Base-by-base conservation (phyloP, 306 rosid species). In the Quercus gilva region DNA sequence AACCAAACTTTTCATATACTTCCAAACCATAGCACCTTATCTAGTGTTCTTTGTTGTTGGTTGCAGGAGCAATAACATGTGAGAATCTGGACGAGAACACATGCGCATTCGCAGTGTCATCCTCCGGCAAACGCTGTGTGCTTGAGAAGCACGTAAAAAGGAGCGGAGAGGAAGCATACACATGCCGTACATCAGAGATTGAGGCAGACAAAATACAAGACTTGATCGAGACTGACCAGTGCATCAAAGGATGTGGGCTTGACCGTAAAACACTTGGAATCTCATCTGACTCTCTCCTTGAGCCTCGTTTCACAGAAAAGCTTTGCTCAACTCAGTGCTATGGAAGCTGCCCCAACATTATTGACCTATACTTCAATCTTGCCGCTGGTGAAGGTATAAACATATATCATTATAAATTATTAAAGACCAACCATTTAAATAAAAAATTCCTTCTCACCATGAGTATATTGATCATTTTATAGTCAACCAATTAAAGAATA, bases 311-410 rank as follows among this genome's bases (percentile, higher is more conserved):
- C 87, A 85, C 92, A 0, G 73, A 82, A 2, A 87, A 87, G 4
- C 87, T 94, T 1, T 92, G 97, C 88, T 94, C 98, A 8, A 74
- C 97, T 43, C 85, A 33, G 1, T 94, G 98, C 76, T 88, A 94
- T 76, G 37, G 77, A 11, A 55, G 43, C 52, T 94, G 98, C 80
- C 91, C 94, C 45, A 94, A 92, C 55, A 81, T 88, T 69, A 89
- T 92, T 49, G 97, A 94, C 73, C 81, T 94, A 0, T 92, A 88
- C 89, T 94, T 91, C 88, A 91, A 92, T 74, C 94, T 94, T 6
- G 97, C 97, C 9, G 97, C 94, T 1, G 97, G 93, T 9, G 98
- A 92, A 92, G 97, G 98, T 91, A 69, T 14, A 41, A 23, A 55
- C 51, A 33, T 25, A 20, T 23, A 23, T 23, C 21, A 13, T 49